Evolutionary conservation across 2,329 filamentous ascomycete genomes (phyloP).

Genomic region (Ceratocystis huliohia): DNA sequence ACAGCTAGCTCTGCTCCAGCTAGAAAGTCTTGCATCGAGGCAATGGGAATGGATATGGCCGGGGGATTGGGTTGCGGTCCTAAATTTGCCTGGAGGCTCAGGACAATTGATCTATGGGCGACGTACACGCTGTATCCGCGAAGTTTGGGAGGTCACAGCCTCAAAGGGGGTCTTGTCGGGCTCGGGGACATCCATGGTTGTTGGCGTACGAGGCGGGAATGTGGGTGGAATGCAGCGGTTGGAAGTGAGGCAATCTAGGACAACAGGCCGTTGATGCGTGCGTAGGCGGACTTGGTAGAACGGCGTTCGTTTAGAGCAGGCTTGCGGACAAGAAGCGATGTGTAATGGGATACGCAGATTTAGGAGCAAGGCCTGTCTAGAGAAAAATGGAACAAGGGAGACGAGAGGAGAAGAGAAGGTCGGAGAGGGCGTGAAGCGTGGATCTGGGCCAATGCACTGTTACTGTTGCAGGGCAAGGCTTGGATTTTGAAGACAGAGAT

Average conservation of each 20-base stretch:
- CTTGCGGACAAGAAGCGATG: background rate
- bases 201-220: background rate
- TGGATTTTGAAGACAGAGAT: too few species aligned
- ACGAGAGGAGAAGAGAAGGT: background rate
- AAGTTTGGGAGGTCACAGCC: conserved; percentile 76
- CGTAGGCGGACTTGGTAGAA: background rate
- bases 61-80: background rate
- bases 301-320: background rate
- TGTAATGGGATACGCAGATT: background rate
- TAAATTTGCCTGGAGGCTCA: too few species aligned
- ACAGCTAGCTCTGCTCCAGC: background rate
- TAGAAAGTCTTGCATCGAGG: background rate
- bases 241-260: background rate
- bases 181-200: conserved; percentile 69
- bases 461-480: too few species aligned
- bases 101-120: background rate
- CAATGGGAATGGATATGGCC: conserved; percentile 22
- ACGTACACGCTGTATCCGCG: conserved; percentile 57
- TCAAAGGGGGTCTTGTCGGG: conserved; percentile 85
- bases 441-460: background rate
- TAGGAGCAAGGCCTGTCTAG: background rate
- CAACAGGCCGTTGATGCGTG: too few species aligned
- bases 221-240: background rate
- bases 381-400: conserved; percentile 1
- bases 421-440: background rate